Evolutionary conservation across 2,329 filamentous ascomycete species (phyloP), one percentile per base, ranked within the genome.

Genomic region (Fusarium sp.): DNA sequence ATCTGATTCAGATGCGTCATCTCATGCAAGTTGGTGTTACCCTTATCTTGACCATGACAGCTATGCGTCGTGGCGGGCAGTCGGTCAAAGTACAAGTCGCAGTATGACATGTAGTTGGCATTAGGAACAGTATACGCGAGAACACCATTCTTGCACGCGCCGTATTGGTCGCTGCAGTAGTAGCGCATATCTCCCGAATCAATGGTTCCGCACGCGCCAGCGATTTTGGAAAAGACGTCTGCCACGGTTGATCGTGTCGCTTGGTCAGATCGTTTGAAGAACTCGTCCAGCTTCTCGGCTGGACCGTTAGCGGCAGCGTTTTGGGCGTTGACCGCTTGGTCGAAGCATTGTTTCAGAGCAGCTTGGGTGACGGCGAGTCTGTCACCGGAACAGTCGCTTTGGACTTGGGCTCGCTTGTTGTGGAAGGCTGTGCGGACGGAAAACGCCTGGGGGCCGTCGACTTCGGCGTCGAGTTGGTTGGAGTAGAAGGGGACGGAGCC

Each of bases 21-120:
- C 82, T 92, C 90, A 74, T 92, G 90, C 16, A 92, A 78, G 32
- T 85, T 85, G 16, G 90, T 91, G 14, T 86, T 90, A 5, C 87
- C 88, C 80, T 90, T 88, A 75, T 91, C 90, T 79, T 92, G 90
- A 4, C 74, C 84, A 76, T 91, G 88, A 81, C 90, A 92, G 2
- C 77, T 79, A 11, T 71, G 72, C 11, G 85, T 80, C 30, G 88
- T 63, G 3, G 83, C 81, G 0, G 87, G 82, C 11, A 92, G 82
- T 15, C 77, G 80, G 46, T 75, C 85, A 81, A 89, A 92, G 80
- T 86, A 90, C 22, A 88, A 78, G 16, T 84, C 81, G 79, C 90
- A 92, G 81, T 90, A 90, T 59, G 86, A 87, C 78, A 91, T 87
- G 75, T 85, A 81, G 77, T 85, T 86, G 29, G 73, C 74, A 3